Conservation (phyloP, 2,329 filamentous ascomycete genomes). For the Pseudopithomyces maydicus region DNA sequence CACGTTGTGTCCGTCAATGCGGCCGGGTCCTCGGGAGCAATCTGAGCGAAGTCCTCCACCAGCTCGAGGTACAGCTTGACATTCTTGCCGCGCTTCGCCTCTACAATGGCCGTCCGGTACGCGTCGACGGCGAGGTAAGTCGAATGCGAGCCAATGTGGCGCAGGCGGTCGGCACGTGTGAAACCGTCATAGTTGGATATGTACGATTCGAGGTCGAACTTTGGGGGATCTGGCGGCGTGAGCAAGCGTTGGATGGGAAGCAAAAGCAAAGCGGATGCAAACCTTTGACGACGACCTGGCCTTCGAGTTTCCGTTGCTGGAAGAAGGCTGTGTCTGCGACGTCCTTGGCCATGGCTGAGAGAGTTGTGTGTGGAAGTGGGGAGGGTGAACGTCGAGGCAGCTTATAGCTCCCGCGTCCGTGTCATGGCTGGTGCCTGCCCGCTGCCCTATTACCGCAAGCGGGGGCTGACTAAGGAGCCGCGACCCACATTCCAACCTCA, state of each 20-base stretch:
- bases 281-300: conserved; percentile 41
- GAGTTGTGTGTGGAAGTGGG: not conserved
- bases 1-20: conserved; percentile 72
- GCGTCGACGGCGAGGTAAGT: conserved; percentile 78
- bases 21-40: conserved; percentile 71
- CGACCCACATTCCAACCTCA: not conserved
- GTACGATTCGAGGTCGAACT: conserved; percentile 90
- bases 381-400: conserved; percentile 7
- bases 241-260: conserved; percentile 12
- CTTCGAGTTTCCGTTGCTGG: conserved; percentile 31
- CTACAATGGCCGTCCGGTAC: conserved; percentile 74
- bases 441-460: conserved; percentile 2
- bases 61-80: conserved; percentile 72
- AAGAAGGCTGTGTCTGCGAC: conserved; percentile 45
- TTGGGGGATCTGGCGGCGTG: conserved; percentile 68
- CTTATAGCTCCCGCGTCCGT: conserved; percentile 3
- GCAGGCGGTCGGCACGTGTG: conserved; percentile 79
- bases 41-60: conserved; percentile 66
- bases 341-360: conserved; percentile 35
- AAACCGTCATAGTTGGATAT: conserved; percentile 85
- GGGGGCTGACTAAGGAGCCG: conserved; percentile 13
- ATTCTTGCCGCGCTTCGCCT: conserved; percentile 79
- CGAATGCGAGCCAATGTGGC: conserved; percentile 80
- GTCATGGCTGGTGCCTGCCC: conserved; percentile 8
- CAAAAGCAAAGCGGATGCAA: not conserved